Base-by-base conservation (phyloP, 352 stramenopile species). In the Pythium angustatum region DNA sequence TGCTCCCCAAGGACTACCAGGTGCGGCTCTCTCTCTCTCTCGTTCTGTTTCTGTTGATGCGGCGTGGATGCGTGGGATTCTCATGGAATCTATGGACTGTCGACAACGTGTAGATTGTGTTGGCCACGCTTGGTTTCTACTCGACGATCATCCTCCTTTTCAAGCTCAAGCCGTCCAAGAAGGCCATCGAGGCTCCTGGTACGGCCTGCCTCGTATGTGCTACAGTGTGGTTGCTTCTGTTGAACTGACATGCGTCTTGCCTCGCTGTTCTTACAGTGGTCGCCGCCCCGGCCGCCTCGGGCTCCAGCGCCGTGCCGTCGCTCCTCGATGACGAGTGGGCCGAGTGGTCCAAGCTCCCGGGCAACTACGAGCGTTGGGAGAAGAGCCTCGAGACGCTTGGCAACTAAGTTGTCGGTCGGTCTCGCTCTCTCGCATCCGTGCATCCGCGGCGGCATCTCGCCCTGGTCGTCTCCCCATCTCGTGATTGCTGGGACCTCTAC, bases 311-410 rank as follows among this genome's bases (percentile, higher is more conserved):
- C 54, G 88, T 95, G 50, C 85, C 85, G 21, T 95, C 87, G 71
- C 72, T 95, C 45, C 85, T 93, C 58, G 84, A 91, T 57, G 87
- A 95, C 30, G 85, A 89, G 66, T 95, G 93, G 69, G 87, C 93
- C 45, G 77, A 85, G 74, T 95, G 87, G 87, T 92, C 85, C 36
- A 87, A 93, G 81, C 59, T 90, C 50, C 77, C 87, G 36, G 87
- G 85, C 72, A 95, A 95, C 75, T 63, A 92, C 27, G 83, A 86
- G 64, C 87, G 87, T 69, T 95, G 87, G 87, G 87, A 95, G 78
- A 85, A 93, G 79, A 94, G 83, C 71, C 78, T 95, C 43, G 83
- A 95, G 72, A 92, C 79, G 54, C 69, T 92, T 68, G 85, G 83
- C 63, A 87, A 89, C 70, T 94, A 91, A 89, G 52, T 50, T 63